Percentiles rank a stretch among this genome's conserved stretches.
These are phyloP conservation scores for Termitomyces sp. DNA, from an alignment of 768 basidiomycete species.

Conservation along the genomic window DNA sequence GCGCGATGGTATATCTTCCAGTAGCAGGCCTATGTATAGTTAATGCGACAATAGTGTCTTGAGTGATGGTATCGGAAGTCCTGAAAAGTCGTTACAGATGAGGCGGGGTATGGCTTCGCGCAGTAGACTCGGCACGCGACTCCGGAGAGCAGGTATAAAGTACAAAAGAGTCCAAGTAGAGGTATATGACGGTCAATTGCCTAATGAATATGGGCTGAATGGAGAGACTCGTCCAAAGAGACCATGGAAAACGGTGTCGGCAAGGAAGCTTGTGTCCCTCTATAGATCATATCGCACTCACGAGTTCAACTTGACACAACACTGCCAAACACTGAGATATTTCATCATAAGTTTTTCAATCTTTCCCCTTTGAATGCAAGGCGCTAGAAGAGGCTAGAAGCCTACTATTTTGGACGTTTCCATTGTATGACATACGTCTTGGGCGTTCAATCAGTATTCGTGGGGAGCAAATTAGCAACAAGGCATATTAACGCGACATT, in stretches of 20 bases:
- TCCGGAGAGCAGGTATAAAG: slow-evolving; percentile 3
- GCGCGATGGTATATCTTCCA: slow-evolving; percentile 6
- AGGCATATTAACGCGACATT: not conserved
- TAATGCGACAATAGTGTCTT: not conserved
- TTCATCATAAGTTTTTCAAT: not conserved
- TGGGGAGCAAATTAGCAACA: not conserved
- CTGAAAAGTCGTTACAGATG: slow-evolving; percentile 6
- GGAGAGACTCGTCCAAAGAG: not conserved
- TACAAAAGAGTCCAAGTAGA: not conserved
- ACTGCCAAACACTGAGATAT: slow-evolving; percentile 13
- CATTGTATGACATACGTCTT: not conserved
- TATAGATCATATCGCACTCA: not conserved
- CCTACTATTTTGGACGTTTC: not conserved
- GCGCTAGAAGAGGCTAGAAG: not conserved
- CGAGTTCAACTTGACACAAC: slow-evolving; percentile 17
- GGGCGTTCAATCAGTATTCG: not conserved
- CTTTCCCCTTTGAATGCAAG: not conserved
- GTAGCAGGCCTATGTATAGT: slow-evolving; percentile 1
- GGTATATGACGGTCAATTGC: not conserved
- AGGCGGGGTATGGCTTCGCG: slow-evolving; percentile 11
- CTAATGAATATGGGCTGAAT: slow-evolving; percentile 1
- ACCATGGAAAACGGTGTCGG: slow-evolving; percentile 12
- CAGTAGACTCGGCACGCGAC: not conserved
- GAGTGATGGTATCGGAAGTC: slow-evolving; percentile 4
- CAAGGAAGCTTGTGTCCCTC: not conserved